Conservation (phyloP, 352 stramenopile species). For the Phytophthora fragariae region DNA sequence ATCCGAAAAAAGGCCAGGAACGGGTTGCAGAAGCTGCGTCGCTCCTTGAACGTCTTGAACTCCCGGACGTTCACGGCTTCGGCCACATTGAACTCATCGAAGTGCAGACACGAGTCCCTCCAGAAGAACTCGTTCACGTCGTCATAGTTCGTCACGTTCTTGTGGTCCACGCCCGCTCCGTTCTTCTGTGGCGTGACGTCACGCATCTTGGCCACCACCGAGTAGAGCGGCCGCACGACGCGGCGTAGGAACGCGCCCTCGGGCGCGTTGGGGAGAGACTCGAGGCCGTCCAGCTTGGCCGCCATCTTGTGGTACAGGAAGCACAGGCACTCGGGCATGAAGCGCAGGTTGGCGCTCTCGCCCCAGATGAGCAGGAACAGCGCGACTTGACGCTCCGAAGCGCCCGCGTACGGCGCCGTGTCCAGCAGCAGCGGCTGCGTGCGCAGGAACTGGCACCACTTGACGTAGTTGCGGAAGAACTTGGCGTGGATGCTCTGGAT, state of each 20-base stretch:
- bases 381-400: constrained; percentile 70
- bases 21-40: constrained; percentile 82
- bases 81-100: constrained; percentile 85
- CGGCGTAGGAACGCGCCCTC: constrained; percentile 78
- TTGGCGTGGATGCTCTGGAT: constrained; percentile 91
- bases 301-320: constrained; percentile 89
- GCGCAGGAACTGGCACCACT: constrained; percentile 96
- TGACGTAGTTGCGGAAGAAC: constrained; percentile 93
- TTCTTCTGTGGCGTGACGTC: constrained; percentile 42
- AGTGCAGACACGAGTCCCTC: constrained; percentile 75
- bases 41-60: constrained; percentile 89
- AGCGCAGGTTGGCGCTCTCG: constrained; percentile 84
- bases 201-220: constrained; percentile 80
- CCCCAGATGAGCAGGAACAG: constrained; percentile 90
- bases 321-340: constrained; percentile 91
- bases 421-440: constrained; percentile 87
- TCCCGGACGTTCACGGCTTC: constrained; percentile 71
- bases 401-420: constrained; percentile 33
- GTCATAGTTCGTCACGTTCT: constrained; percentile 92
- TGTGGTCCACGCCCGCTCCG: constrained; percentile 65
- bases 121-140: constrained; percentile 93
- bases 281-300: constrained; percentile 68
- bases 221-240: constrained; percentile 82
- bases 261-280: constrained; percentile 63
- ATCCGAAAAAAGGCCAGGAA: constrained; percentile 88